These are phyloP conservation scores for Serendipita sp. DNA, from an alignment of 768 basidiomycete species.

Conservation along the genomic window DNA sequence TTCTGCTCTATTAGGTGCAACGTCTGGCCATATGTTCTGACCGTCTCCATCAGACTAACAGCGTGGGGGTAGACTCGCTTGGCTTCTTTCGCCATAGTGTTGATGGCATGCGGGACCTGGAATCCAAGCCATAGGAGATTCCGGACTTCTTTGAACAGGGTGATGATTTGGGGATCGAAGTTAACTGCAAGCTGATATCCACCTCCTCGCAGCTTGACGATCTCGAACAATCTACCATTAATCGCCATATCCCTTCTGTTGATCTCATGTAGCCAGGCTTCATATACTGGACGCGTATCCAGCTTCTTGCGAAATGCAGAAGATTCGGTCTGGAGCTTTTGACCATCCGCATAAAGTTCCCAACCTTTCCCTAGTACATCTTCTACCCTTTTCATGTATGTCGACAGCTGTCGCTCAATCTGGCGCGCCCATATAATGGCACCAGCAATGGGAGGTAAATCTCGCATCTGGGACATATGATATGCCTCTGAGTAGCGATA, in stretches of 20 bases:
- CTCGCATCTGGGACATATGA: conserved; percentile 98
- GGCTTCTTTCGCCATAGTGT: conserved; percentile 96
- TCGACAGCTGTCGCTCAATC: conserved; percentile 86
- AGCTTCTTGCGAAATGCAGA: conserved; percentile 89
- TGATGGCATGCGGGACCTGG: conserved; percentile 84
- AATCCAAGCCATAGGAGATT: conserved; percentile 93
- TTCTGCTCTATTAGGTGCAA: conserved; percentile 80
- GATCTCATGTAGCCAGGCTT: conserved; percentile 94
- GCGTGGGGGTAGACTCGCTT: conserved; percentile 97
- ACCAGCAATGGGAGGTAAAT: conserved; percentile 93
- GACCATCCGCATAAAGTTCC: conserved; percentile 98
- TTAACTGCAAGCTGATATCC: conserved; percentile 81
- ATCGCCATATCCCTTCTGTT: conserved; percentile 84
- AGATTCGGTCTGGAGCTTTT: conserved; percentile 86
- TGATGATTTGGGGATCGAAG: conserved; percentile 97
- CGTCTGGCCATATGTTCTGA: conserved; percentile 94
- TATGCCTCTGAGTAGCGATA: conserved; percentile 92
- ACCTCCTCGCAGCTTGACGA: conserved; percentile 55
- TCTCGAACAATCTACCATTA: conserved; percentile 83
- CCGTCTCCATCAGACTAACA: conserved; percentile 95
- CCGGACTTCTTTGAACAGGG: conserved; percentile 94
- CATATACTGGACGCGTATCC: conserved; percentile 83
- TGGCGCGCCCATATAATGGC: conserved; percentile 99
- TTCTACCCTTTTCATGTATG: conserved; percentile 98
- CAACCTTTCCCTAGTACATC: conserved; percentile 96